A percentile compares a stretch with the other conserved stretches of the same genome.
Evolutionary conservation across 805 yeast genomes (phyloP).

Genomic region (Wickerhamomyces bisporus): DNA sequence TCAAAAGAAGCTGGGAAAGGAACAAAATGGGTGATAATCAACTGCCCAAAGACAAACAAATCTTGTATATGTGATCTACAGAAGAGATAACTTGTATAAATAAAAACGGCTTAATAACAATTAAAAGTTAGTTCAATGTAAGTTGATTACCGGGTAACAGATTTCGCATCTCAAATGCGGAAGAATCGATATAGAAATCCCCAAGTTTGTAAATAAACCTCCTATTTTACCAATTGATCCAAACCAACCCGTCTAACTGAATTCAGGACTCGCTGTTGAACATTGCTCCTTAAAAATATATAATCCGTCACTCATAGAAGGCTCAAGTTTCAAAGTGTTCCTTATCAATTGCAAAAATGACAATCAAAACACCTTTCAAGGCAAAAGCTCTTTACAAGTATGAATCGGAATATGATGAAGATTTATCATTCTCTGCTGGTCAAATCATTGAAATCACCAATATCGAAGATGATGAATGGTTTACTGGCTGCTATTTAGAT

Average conservation of each 20-base stretch:
- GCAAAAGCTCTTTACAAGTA: constrained; percentile 69
- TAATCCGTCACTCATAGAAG: no score
- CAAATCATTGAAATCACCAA: constrained; percentile 70
- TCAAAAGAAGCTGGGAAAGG: constrained; percentile 70
- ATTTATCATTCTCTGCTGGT: constrained; percentile 63
- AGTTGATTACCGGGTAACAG: no score
- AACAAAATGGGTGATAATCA: constrained; percentile 68
- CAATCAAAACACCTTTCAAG: constrained; percentile 46
- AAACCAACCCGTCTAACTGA: no score
- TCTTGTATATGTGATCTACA: constrained; percentile 64
- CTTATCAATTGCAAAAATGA: no score
- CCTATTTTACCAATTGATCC: no score
- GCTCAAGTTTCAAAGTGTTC: no score
- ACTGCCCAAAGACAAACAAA: constrained; percentile 73
- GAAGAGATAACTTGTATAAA: constrained; percentile 33
- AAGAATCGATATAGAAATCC: no score
- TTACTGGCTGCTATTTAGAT: constrained; percentile 56
- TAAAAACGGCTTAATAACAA: not conserved
- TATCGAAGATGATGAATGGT: constrained; percentile 92
- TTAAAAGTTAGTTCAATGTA: not conserved
- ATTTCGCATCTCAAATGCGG: no score
- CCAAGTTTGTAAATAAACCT: no score
- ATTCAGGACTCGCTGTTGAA: no score
- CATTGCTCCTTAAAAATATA: no score
- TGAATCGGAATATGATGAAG: constrained; percentile 73